Evolutionary conservation across 805 yeast species (phyloP).

Genomic region (Candida insectalens): DNA sequence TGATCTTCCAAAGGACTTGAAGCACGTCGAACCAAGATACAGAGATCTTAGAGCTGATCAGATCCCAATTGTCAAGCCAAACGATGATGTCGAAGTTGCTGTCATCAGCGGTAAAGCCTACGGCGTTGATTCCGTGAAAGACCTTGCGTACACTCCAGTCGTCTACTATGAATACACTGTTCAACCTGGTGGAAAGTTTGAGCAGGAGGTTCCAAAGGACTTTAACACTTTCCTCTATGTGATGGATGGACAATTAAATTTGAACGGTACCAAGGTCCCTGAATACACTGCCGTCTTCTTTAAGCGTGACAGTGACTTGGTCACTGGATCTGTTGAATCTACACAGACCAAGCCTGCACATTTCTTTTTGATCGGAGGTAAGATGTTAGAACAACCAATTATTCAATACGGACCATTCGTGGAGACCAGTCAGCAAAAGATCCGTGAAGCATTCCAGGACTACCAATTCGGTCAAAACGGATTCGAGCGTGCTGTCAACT

Average conservation of each 20-base stretch:
- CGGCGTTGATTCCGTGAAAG: slow-evolving; percentile 65
- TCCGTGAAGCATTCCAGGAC: slow-evolving; percentile 61
- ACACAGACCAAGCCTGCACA: slow-evolving; percentile 38
- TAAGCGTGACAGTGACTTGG: slow-evolving; percentile 56
- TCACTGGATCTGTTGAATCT: slow-evolving; percentile 41
- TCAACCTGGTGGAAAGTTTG: slow-evolving; percentile 54
- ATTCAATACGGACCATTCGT: slow-evolving; percentile 93
- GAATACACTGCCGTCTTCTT: slow-evolving; percentile 51
- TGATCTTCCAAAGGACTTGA: slow-evolving; percentile 59
- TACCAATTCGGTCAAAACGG: slow-evolving; percentile 64
- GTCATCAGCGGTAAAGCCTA: slow-evolving; percentile 73
- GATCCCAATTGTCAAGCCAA: slow-evolving; percentile 59
- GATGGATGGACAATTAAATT: slow-evolving; percentile 45
- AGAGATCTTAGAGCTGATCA: slow-evolving; percentile 64
- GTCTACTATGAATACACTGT: slow-evolving; percentile 60
- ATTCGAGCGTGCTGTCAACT: slow-evolving; percentile 53
- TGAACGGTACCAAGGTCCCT: slow-evolving; percentile 31
- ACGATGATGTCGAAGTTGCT: slow-evolving; percentile 53
- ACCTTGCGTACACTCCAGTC: slow-evolving; percentile 76
- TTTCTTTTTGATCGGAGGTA: slow-evolving; percentile 70
- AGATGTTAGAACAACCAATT: slow-evolving; percentile 60
- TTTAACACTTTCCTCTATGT: slow-evolving; percentile 67
- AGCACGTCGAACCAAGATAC: slow-evolving; percentile 62
- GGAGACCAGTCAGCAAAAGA: slow-evolving; percentile 55
- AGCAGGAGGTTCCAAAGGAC: slow-evolving; percentile 47